phyloP scores from a whole-genome alignment of 2,329 filamentous ascomycete species.

The Fusarium duplospermum region DNA sequence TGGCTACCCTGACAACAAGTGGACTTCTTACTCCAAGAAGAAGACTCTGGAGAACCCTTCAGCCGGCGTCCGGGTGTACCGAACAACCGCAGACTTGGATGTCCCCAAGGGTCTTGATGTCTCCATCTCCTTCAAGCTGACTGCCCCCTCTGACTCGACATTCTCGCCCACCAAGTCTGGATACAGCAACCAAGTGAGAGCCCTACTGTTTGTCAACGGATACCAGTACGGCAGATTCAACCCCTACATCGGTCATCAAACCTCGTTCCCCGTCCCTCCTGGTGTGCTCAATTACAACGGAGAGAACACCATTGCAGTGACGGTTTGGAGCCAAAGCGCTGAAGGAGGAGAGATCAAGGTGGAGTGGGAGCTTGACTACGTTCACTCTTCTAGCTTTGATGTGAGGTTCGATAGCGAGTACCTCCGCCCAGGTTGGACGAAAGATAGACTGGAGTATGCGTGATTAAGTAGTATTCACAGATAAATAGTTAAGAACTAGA shows the following conservation, averaged over 20 bases:
- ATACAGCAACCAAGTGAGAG: conserved; percentile 56
- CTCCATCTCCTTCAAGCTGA: conserved; percentile 66
- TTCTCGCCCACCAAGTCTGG: conserved; percentile 47
- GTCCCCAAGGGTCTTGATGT: conserved; percentile 65
- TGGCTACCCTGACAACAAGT: conserved; percentile 61
- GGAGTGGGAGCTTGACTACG: conserved; percentile 65
- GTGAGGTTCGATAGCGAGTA: conserved; percentile 60
- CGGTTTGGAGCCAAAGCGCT: conserved; percentile 69
- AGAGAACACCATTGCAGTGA: conserved; percentile 67
- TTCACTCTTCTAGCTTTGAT: conserved; percentile 64
- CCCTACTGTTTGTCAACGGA: conserved; percentile 71
- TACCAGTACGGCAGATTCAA: conserved; percentile 73
- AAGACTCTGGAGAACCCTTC: conserved; percentile 56
- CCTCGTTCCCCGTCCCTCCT: conserved; percentile 69
- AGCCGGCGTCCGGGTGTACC: conserved; percentile 67
- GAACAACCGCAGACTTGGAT: conserved; percentile 61
- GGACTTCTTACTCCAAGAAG: conserved; percentile 49
- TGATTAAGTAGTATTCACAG: background rate
- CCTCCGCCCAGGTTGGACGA: conserved; percentile 63
- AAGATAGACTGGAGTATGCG: conserved; percentile 52
- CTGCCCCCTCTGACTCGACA: conserved; percentile 55
- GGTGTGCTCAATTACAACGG: conserved; percentile 69
- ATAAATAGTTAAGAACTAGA: background rate
- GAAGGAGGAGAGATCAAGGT: conserved; percentile 62
- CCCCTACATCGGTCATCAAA: conserved; percentile 70